A percentile compares a stretch with the other conserved stretches of the same genome.
phyloP scores from a whole-genome alignment of 805 yeast genomes.

The Starmera amethionina region DNA sequence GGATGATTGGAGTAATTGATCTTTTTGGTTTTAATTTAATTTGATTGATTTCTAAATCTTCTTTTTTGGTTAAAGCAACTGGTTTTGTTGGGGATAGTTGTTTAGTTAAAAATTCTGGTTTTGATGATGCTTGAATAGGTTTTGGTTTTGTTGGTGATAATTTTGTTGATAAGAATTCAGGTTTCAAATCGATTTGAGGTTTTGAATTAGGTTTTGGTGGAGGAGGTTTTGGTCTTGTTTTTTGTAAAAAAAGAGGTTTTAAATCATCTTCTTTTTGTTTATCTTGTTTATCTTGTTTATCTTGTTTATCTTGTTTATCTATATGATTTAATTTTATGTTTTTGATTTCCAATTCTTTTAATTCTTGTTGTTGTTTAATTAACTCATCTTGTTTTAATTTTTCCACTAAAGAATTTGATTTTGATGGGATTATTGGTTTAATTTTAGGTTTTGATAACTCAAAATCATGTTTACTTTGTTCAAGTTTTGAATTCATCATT shows the following conservation, averaged over 20 bases:
- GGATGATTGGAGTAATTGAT: constrained; percentile 11
- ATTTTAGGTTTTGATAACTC: constrained; percentile 12
- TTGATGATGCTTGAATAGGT: constrained; percentile 2
- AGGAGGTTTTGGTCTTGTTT: constrained; percentile 9
- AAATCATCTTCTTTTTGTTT: not conserved
- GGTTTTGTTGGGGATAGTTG: constrained; percentile 2
- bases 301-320: not conserved
- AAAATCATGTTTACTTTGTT: not conserved
- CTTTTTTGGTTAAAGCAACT: constrained; percentile 1
- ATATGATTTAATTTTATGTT: constrained; percentile 8
- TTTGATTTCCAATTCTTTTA: constrained; percentile 8
- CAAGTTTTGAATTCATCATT: not conserved
- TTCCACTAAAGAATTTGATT: constrained; percentile 21
- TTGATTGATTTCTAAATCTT: constrained; percentile 1
- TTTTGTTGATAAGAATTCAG: constrained; percentile 2
- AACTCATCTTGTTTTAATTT: constrained; percentile 17
- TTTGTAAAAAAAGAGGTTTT: constrained; percentile 10
- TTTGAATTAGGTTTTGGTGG: constrained; percentile 3
- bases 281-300: not conserved
- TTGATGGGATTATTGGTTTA: constrained; percentile 22
- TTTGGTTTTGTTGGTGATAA: constrained; percentile 1
- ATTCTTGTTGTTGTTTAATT: not conserved
- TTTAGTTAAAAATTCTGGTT: constrained; percentile 6
- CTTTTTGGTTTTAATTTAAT: constrained; percentile 12
- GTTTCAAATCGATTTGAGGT: not conserved